A percentile compares a stretch with the other conserved stretches of the same genome.
phyloP scores from a whole-genome alignment of 805 yeast genomes.

The Kodamaea nitidulidarum region DNA sequence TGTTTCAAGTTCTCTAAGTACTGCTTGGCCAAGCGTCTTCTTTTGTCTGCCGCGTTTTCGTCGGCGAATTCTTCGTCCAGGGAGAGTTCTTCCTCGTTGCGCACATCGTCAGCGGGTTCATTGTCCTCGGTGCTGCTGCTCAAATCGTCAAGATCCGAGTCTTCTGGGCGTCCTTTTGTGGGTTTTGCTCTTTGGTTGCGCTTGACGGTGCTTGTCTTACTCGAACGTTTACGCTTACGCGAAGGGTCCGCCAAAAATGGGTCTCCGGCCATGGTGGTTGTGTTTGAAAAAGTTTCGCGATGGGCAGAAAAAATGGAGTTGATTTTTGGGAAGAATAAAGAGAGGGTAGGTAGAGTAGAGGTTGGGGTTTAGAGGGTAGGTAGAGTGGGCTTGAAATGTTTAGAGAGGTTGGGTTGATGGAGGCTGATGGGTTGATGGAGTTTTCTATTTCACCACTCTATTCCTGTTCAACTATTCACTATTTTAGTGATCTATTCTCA shows the following conservation, averaged over 20 bases:
- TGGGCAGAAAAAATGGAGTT: background rate
- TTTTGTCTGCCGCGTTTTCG: constrained; percentile 87
- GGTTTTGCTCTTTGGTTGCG: constrained; percentile 5
- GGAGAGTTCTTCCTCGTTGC: constrained; percentile 41
- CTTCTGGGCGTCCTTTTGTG: constrained; percentile 15
- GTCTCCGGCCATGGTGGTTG: constrained; percentile 47
- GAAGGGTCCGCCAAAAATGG: constrained; percentile 62
- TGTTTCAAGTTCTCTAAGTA: constrained; percentile 74
- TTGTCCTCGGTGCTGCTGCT: constrained; percentile 9
- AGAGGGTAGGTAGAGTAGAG: background rate
- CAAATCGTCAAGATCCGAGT: constrained; percentile 38
- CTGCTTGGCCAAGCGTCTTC: constrained; percentile 91
- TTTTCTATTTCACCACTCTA: no score
- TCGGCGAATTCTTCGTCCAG: constrained; percentile 70
- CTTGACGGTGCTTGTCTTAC: constrained; percentile 21
- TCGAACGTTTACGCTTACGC: constrained; percentile 43
- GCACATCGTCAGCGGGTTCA: constrained; percentile 25
- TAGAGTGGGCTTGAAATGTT: no score
- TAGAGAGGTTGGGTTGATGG: no score
- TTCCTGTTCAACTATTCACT: no score
- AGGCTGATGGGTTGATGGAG: no score
- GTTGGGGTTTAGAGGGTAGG: background rate
- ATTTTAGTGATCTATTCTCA: no score
- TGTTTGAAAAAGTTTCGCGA: constrained; percentile 6
- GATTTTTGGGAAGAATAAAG: no score